A percentile compares a stretch with the other conserved stretches of the same genome.
These are phyloP conservation scores for Durotheca rogersii DNA, from an alignment of 495 filamentous ascomycete species.

Conservation along the genomic window DNA sequence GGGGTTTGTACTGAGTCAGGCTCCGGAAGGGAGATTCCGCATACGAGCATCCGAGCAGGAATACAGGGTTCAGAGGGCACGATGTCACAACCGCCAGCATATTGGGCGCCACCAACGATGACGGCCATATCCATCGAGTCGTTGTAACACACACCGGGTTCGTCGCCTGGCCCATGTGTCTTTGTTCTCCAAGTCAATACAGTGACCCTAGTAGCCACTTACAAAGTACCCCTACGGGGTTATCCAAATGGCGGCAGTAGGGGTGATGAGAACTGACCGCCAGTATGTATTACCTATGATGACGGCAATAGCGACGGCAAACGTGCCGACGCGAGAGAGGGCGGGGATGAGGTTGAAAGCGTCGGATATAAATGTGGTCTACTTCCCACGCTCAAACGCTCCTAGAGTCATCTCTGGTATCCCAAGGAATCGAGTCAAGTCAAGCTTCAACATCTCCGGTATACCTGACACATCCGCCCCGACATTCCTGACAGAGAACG, in stretches of 20 bases:
- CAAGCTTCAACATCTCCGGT: conserved; percentile 2
- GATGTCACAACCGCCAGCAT: conserved; percentile 6
- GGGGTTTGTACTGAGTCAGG: too few relatives aligned
- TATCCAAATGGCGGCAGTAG: conserved; percentile 5
- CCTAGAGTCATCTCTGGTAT: not conserved
- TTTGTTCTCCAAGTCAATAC: too few relatives aligned
- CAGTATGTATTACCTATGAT: not conserved
- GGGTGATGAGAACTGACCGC: not conserved
- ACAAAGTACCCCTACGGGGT: not conserved
- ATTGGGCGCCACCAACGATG: too few relatives aligned
- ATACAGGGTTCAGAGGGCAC: not conserved
- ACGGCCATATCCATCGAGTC: too few relatives aligned
- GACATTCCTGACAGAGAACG: too few relatives aligned
- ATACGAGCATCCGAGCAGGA: too few relatives aligned
- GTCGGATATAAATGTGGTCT: conserved; percentile 13
- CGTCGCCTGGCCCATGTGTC: too few relatives aligned
- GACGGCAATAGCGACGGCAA: too few relatives aligned
- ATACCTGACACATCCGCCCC: not conserved
- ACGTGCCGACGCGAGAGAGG: not conserved
- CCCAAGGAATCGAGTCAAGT: conserved; percentile 6
- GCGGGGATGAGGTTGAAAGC: not conserved
- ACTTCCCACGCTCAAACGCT: not conserved
- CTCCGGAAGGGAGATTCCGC: too few relatives aligned
- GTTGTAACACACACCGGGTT: too few relatives aligned
- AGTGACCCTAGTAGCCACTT: too few relatives aligned